phyloP scores from a whole-genome alignment of 768 basidiomycete species.

The Tylopilus cervinicoccineus region DNA sequence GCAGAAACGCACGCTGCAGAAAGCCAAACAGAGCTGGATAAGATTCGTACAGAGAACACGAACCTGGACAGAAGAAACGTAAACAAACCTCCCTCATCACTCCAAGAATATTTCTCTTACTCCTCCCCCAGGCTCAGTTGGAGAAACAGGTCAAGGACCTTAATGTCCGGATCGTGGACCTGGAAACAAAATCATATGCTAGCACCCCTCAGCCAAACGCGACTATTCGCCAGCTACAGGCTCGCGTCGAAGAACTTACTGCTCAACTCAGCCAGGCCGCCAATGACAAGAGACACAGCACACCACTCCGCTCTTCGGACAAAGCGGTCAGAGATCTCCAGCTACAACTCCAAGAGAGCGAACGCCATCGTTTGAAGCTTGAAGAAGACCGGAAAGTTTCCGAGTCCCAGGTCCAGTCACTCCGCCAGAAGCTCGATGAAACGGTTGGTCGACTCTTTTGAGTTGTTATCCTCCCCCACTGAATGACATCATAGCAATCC shows the following conservation, averaged over 20 bases:
- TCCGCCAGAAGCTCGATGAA: constrained; percentile 58
- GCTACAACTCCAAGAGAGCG: constrained; percentile 54
- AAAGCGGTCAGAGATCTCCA: constrained; percentile 50
- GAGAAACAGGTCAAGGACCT: constrained; percentile 86
- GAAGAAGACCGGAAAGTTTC: constrained; percentile 64
- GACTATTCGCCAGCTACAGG: constrained; percentile 58
- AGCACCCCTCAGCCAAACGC: constrained; percentile 56
- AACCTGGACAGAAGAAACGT: constrained; percentile 78
- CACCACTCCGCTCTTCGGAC: constrained; percentile 39
- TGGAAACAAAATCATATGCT: constrained; percentile 74
- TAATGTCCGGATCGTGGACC: constrained; percentile 76
- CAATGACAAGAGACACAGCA: constrained; percentile 38
- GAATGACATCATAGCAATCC: constrained; percentile 51
- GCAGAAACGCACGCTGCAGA: constrained; percentile 74
- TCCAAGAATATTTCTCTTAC: neutral
- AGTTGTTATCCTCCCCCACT: neutral
- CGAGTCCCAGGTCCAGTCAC: constrained; percentile 51
- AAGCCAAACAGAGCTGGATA: constrained; percentile 71
- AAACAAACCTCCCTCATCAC: constrained; percentile 12
- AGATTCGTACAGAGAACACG: constrained; percentile 76
- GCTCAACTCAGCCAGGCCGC: constrained; percentile 39
- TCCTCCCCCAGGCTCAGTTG: constrained; percentile 55
- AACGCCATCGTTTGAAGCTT: constrained; percentile 55
- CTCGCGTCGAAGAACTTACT: constrained; percentile 67
- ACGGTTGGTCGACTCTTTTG: constrained; percentile 43